These are phyloP conservation scores for Rosa rugosa DNA, from an alignment of 306 rosid genomes.

Conservation along the genomic window DNA sequence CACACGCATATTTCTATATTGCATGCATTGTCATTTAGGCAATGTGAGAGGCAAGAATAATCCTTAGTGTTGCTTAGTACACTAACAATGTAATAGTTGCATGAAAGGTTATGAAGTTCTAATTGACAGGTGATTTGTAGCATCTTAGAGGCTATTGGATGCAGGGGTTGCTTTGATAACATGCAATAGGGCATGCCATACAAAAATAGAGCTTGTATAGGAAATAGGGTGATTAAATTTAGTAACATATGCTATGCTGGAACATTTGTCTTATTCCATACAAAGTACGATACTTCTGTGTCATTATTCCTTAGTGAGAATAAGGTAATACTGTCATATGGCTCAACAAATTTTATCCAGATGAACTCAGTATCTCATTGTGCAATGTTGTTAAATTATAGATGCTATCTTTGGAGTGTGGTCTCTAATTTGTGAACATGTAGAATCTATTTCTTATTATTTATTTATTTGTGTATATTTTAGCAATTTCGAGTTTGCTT, in stretches of 20 bases:
- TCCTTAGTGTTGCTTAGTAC: not conserved
- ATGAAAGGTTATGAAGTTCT: not conserved
- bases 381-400: not conserved
- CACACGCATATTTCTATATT: not conserved
- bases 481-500: not conserved
- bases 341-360: not conserved
- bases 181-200: not conserved
- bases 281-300: not conserved
- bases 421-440: not conserved
- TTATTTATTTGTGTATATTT: not conserved
- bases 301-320: not conserved
- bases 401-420: not conserved
- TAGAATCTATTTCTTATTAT: not conserved
- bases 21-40: not conserved
- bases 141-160: not conserved
- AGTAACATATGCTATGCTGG: not conserved
- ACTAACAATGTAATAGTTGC: constrained; percentile 1
- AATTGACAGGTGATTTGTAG: not conserved
- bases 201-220: not conserved
- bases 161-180: not conserved
- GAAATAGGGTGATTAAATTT: not conserved
- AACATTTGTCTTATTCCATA: not conserved
- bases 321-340: not conserved
- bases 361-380: not conserved
- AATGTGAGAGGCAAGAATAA: not conserved